Percentiles rank a stretch among this genome's conserved stretches.
Conservation (phyloP, 768 basidiomycete genomes). For the Mycena epipterygia region DNA sequence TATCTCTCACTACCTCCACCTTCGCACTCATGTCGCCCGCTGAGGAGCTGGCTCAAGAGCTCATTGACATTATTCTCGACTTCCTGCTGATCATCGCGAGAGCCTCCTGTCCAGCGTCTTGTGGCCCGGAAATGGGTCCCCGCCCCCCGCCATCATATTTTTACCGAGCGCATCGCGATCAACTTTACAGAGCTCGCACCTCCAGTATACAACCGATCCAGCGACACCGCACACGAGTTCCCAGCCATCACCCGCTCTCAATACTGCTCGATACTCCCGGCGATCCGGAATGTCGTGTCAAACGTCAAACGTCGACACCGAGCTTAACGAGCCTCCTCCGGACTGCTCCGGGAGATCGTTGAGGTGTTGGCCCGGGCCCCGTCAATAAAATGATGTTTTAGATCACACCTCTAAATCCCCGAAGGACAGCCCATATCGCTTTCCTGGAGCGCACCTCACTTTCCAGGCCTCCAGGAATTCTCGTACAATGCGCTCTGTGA, state of each 20-base stretch:
- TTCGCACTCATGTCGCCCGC: too few species aligned
- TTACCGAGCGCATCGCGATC: constrained; percentile 38
- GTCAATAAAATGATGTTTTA: constrained; percentile 13
- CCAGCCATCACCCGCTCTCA: constrained; percentile 16
- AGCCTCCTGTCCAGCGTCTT: constrained; percentile 29
- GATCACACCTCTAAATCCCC: constrained; percentile 5
- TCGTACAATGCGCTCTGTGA: constrained; percentile 22
- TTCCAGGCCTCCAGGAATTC: constrained; percentile 27
- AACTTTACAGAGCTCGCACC: neutral
- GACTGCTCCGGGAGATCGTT: constrained; percentile 2
- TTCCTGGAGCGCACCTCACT: constrained; percentile 22
- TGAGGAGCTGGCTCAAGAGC: constrained; percentile 43
- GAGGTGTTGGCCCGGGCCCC: constrained; percentile 10
- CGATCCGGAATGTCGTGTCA: constrained; percentile 15
- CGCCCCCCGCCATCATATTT: constrained; percentile 40
- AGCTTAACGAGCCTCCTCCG: neutral
- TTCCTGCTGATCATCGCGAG: constrained; percentile 36
- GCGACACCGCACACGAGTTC: constrained; percentile 21
- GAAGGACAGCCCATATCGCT: neutral
- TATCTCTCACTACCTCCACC: too few species aligned
- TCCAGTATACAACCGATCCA: neutral
- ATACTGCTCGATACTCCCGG: constrained; percentile 16
- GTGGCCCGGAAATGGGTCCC: constrained; percentile 40
- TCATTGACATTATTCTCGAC: constrained; percentile 41
- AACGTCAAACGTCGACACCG: constrained; percentile 19